Base-by-base conservation (phyloP, 345 rosid genomes). In the Ailanthus altissimus region DNA sequence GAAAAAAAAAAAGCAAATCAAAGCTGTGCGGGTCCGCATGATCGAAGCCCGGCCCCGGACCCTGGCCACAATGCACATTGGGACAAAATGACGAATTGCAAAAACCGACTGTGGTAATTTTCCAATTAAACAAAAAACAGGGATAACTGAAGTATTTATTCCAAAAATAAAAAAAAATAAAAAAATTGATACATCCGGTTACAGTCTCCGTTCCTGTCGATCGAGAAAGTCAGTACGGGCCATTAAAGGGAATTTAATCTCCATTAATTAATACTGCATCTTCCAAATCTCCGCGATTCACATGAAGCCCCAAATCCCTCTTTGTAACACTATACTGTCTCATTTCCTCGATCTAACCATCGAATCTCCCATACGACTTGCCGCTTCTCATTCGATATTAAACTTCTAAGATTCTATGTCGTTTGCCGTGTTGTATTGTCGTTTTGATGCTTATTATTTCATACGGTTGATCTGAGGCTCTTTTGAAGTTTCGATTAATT, bases 311-410 rank as follows among this genome's bases (percentile, higher is more conserved):
- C 45, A 16, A 47, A 49, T 50, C 57, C 25, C 15, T 40, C 2
- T 38, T 64, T 50, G 16, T 26, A 10, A 28, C 57, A 13, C 21
- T 43, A 0, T 25, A 8, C 38, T 69, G 56, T 50, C 16, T 60
- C 46, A 59, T 46, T 70, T 67, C 64, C 83, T 76, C 80, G 71
- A 81, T 77, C 78, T n/a, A 77, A 58, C 60, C 75, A 77, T 65
- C 69, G 6, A 26, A 16, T 21, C 59, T 6, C 18, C 46, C 12
- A 56, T 2, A 59, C 63, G 38, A 59, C 63, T 4, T 25, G 62
- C 63, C 32, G 5, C 23, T 67, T 20, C 15, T 32, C 38, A 32
- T 32, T 32, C 38, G 38, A 32, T 32, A 32, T 32, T 32, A 32
- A 3, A 70, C 20, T 45, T 3, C 10, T 54, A 12, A 6, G 56